These are phyloP conservation scores for Parietaria judaica DNA, from an alignment of 306 rosid species.

Conservation along the genomic window DNA sequence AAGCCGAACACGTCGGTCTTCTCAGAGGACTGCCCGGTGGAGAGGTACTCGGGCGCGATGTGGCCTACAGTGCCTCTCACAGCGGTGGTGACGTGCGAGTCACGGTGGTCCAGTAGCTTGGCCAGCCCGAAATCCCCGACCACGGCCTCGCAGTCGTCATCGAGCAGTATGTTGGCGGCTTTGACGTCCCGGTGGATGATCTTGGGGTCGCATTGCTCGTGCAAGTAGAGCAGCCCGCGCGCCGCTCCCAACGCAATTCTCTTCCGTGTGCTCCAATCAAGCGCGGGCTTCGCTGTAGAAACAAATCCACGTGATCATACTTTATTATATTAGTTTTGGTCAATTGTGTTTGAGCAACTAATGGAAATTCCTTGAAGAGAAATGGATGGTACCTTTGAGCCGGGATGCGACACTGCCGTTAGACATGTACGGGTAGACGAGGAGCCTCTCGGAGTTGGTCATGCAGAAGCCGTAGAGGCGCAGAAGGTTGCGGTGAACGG, in stretches of 20 bases:
- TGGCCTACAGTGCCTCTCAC: conserved; percentile 99
- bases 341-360: too few relatives aligned
- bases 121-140: conserved; percentile 98
- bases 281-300: conserved; percentile 65
- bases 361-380: too few relatives aligned
- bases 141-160: conserved; percentile 83
- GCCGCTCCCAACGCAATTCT: conserved; percentile 90
- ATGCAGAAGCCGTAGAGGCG: conserved; percentile 82
- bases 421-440: conserved; percentile 95
- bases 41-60: conserved; percentile 95
- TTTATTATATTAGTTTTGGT: not conserved
- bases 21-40: conserved; percentile 98
- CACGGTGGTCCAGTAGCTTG: conserved; percentile 79
- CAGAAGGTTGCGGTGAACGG: conserved; percentile 87
- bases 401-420: conserved; percentile 94
- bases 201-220: conserved; percentile 98
- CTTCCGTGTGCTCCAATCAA: conserved; percentile 88
- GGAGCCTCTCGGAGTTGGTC: conserved; percentile 72
- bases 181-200: conserved; percentile 95
- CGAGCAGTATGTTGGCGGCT: conserved; percentile 92
- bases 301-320: conserved; percentile 7
- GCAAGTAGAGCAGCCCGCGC: conserved; percentile 77
- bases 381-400: conserved; percentile 55
- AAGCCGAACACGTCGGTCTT: conserved; percentile 96
- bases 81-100: conserved; percentile 92